Evolutionary conservation across 163 green algal genomes (phyloP).

Genomic region (Scenedesmus sp.): DNA sequence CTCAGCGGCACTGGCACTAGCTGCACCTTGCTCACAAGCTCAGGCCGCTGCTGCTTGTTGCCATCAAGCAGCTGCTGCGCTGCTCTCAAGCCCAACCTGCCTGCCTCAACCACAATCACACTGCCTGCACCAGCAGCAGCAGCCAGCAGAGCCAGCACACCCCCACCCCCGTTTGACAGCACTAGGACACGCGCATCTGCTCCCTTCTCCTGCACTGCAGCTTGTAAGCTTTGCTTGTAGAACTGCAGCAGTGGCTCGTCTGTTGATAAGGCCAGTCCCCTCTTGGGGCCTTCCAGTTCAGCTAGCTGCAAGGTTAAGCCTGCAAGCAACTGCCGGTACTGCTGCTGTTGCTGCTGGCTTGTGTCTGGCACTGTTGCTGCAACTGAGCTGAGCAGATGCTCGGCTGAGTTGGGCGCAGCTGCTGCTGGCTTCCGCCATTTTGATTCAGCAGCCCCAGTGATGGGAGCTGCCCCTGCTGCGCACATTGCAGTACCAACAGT

Average conservation of each 20-base stretch:
- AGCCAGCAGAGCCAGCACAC: slow-evolving; percentile 68
- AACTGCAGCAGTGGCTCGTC: slow-evolving; percentile 9
- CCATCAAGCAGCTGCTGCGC: slow-evolving; percentile 28
- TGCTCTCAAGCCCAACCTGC: slow-evolving; percentile 24
- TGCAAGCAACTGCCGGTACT: slow-evolving; percentile 12
- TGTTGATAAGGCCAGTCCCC: slow-evolving; percentile 5
- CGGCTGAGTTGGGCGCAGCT: background rate
- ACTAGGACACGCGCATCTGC: slow-evolving; percentile 61
- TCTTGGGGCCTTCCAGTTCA: slow-evolving; percentile 34
- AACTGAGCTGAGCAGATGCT: background rate
- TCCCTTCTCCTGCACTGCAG: background rate
- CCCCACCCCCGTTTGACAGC: slow-evolving; percentile 65
- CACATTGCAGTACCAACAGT: background rate
- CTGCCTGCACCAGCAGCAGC: slow-evolving; percentile 34
- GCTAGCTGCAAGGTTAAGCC: background rate
- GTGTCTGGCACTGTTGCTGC: background rate
- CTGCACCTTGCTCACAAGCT: slow-evolving; percentile 27
- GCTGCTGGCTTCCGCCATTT: background rate
- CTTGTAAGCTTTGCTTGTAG: slow-evolving; percentile 5
- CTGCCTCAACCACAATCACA: slow-evolving; percentile 45
- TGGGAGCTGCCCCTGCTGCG: background rate
- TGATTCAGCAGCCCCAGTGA: background rate
- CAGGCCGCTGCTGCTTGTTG: background rate
- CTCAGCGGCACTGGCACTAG: slow-evolving; percentile 32
- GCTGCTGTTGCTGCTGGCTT: slow-evolving; percentile 4